Evolutionary conservation across 2,329 filamentous ascomycete species (phyloP), one percentile per base, ranked within the genome.

Genomic region (Cyphellophora europaea): DNA sequence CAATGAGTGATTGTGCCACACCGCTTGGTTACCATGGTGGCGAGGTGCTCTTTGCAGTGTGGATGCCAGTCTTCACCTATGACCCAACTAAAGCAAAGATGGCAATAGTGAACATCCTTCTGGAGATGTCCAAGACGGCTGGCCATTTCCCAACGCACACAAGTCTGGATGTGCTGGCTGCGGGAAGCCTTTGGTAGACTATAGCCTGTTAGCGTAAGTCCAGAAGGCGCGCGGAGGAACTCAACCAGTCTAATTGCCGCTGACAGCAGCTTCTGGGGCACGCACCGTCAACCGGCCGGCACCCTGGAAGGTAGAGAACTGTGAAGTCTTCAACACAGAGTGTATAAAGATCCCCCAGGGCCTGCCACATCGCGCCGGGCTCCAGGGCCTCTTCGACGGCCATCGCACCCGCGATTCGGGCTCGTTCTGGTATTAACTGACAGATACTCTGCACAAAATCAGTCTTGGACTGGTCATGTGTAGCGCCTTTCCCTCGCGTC

Each of bases 1-100:
- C 29, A 38, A 36, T 45, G 39, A 16, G 35, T 41, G 13, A 45
- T 35, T 13, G 35, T 34, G 4, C 38, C 41, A 25, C 38, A 45
- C 12, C 31, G 25, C 28, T 43, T 43, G 6, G 38, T 19, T n/a
- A 16, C 27, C 11, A 41, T 18, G 3, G 31, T 19, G 5, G 30
- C 14, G 11, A 45, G 18, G 28, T 45, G 38, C 23, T 11, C 19
- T 32, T 38, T 29, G 31, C 41, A 45, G 36, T 45, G 40, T 17
- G 28, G 13, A 15, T 45, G 31, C 33, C 29, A 45, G 15, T 36
- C 29, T 16, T 38, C 31, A 11, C 12, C 6, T 27, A 33, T 28
- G 34, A 37, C 19, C 40, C 28, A 43, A 5, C 40, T 31, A 33
- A 43, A 45, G 27, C 41, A 42, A 19, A 27, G 17, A 18, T 42